phyloP scores from a whole-genome alignment of 2,329 filamentous ascomycete genomes.

The Scedosporium dehoogii region DNA sequence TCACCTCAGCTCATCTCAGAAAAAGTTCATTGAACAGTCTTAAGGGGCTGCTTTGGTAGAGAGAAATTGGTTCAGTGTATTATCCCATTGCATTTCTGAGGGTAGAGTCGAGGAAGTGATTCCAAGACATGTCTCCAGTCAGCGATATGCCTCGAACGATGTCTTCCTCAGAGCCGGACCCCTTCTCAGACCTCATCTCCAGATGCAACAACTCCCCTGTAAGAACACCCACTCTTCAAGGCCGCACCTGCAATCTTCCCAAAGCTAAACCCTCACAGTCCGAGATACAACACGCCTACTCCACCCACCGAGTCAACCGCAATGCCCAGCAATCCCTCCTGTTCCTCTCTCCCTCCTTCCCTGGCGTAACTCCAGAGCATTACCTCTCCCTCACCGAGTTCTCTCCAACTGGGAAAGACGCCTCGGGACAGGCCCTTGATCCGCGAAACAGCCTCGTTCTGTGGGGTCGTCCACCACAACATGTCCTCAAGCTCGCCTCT shows the following conservation, averaged over 20 bases:
- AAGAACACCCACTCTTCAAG: constrained; percentile 16
- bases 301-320: constrained; percentile 61
- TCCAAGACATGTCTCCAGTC: not conserved
- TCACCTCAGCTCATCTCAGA: too few species aligned
- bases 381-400: constrained; percentile 34
- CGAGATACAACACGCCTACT: constrained; percentile 63
- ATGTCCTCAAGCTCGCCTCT: constrained; percentile 56
- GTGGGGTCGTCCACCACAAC: constrained; percentile 73
- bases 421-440: constrained; percentile 54
- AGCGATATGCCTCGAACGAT: not conserved
- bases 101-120: too few species aligned
- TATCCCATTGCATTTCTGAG: too few species aligned
- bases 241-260: not conserved
- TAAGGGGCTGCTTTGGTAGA: too few species aligned
- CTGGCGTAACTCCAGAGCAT: constrained; percentile 61
- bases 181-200: constrained; percentile 50
- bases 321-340: constrained; percentile 68
- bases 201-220: constrained; percentile 59
- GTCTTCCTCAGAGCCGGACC: not conserved
- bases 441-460: constrained; percentile 74
- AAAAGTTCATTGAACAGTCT: too few species aligned
- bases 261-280: constrained; percentile 20
- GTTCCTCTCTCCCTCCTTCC: constrained; percentile 59
- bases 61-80: too few species aligned
- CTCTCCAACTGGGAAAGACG: constrained; percentile 58